Evolutionary conservation across 2,329 filamentous ascomycete genomes (phyloP).

Genomic region (Chrysoporthe cubensis): DNA sequence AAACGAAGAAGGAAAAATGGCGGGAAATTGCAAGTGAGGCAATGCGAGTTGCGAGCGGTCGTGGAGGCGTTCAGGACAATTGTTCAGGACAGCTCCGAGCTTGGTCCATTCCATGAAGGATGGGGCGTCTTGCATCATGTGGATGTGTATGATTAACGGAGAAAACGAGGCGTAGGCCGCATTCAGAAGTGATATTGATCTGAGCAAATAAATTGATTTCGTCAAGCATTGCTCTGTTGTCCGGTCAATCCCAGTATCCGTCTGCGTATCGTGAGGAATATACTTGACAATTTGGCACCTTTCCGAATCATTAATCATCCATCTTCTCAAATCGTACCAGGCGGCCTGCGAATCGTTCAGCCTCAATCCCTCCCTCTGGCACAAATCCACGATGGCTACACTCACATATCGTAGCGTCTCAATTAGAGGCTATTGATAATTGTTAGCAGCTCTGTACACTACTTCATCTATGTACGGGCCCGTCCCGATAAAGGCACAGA

Average conservation of each 20-base stretch:
- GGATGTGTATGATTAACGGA: slow-evolving; percentile 2
- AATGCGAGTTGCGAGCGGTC: not conserved
- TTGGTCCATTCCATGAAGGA: not conserved
- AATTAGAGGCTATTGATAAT: too few species aligned
- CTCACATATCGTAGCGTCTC: too few species aligned
- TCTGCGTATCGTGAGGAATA: not conserved
- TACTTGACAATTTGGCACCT: not conserved
- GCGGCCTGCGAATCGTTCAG: too few species aligned
- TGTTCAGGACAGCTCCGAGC: not conserved
- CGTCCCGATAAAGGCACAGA: too few species aligned
- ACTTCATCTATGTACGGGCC: too few species aligned
- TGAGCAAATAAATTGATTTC: slow-evolving; percentile 1
- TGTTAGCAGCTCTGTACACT: too few species aligned
- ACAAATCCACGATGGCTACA: too few species aligned
- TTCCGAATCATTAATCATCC: not conserved
- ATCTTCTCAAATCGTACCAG: too few species aligned
- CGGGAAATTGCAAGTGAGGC: not conserved
- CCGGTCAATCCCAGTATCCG: not conserved
- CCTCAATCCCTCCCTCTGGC: too few species aligned
- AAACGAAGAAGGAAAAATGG: not conserved
- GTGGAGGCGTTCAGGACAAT: not conserved
- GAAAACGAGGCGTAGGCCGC: slow-evolving; percentile 2
- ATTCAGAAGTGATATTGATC: not conserved
- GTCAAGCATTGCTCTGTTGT: not conserved
- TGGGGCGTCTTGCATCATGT: slow-evolving; percentile 8